Evolutionary conservation across 805 yeast genomes (phyloP).

Genomic region (Monosporozyma servazzii): DNA sequence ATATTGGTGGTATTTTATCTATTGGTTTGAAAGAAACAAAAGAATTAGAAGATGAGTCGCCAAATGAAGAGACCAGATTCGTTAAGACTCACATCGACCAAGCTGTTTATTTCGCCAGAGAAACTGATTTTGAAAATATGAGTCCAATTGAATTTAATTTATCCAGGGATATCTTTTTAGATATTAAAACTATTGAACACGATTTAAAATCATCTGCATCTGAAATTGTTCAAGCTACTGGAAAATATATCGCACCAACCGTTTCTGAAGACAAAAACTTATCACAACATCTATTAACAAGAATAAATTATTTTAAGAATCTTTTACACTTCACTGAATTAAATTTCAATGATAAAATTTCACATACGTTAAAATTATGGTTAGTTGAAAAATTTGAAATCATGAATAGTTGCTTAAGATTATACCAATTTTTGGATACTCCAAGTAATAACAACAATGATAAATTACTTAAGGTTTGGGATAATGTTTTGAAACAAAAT

Average conservation of each 20-base stretch:
- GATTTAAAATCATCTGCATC: constrained; percentile 44
- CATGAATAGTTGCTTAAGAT: constrained; percentile 35
- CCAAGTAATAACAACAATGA: background rate
- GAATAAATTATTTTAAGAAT: constrained; percentile 37
- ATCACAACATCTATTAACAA: constrained; percentile 41
- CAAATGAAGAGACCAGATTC: constrained; percentile 27
- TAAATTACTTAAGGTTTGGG: constrained; percentile 7
- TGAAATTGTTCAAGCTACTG: constrained; percentile 49
- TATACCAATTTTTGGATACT: constrained; percentile 1
- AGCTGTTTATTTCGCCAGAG: constrained; percentile 56
- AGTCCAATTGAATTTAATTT: constrained; percentile 44
- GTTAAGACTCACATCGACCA: constrained; percentile 74
- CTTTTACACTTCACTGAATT: constrained; percentile 38
- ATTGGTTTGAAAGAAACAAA: constrained; percentile 36
- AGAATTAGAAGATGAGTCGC: constrained; percentile 13
- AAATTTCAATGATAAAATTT: constrained; percentile 36
- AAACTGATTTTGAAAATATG: constrained; percentile 13
- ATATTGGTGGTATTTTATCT: constrained; percentile 49
- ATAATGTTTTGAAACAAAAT: constrained; percentile 5
- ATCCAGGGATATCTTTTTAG: constrained; percentile 37
- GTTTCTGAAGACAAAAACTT: constrained; percentile 34
- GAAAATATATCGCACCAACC: constrained; percentile 47
- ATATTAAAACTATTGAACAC: constrained; percentile 36
- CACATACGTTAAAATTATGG: constrained; percentile 32
- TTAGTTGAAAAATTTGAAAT: constrained; percentile 36